A percentile compares a stretch with the other conserved stretches of the same genome.
These are phyloP conservation scores for Pleurotus eryngii DNA, from an alignment of 768 basidiomycete genomes.

Conservation along the genomic window DNA sequence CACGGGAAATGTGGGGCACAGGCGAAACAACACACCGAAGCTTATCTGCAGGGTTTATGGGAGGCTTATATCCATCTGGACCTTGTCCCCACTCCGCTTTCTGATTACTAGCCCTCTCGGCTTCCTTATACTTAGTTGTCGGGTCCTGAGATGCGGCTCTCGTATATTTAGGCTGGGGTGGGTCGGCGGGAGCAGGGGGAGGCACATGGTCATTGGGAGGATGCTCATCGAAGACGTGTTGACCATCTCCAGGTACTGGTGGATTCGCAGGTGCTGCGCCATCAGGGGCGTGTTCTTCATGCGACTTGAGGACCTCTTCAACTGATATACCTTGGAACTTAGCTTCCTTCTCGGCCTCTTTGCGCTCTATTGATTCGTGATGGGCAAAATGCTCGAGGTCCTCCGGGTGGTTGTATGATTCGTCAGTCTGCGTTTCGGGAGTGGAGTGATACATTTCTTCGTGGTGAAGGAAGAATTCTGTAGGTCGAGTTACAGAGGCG, in stretches of 20 bases:
- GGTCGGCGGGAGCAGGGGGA: slow-evolving; percentile 31
- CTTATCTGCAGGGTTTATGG: slow-evolving; percentile 71
- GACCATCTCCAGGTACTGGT: slow-evolving; percentile 13
- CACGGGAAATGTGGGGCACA: too few species aligned
- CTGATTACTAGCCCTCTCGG: slow-evolving; percentile 46
- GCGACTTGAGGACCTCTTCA: slow-evolving; percentile 60
- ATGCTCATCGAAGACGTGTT: slow-evolving; percentile 18
- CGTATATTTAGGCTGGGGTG: slow-evolving; percentile 52
- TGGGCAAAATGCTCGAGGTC: slow-evolving; percentile 89
- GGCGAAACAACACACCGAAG: slow-evolving; percentile 47
- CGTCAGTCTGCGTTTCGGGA: slow-evolving; percentile 96
- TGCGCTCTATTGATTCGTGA: slow-evolving; percentile 80
- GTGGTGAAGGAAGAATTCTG: slow-evolving; percentile 95
- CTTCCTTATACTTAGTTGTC: slow-evolving; percentile 52
- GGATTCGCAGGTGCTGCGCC: slow-evolving; percentile 22
- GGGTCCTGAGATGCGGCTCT: slow-evolving; percentile 76
- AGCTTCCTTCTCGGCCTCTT: slow-evolving; percentile 84
- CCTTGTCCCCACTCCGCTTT: slow-evolving; percentile 74
- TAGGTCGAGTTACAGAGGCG: background rate
- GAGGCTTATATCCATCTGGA: slow-evolving; percentile 65
- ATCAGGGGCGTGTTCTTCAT: slow-evolving; percentile 34
- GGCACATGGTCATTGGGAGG: slow-evolving; percentile 11
- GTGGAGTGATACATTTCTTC: slow-evolving; percentile 96
- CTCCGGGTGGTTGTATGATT: slow-evolving; percentile 91
- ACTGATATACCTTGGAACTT: slow-evolving; percentile 79